These are phyloP conservation scores for Tolypocladium tundrense DNA, from an alignment of 2,329 filamentous ascomycete species.

Conservation along the genomic window DNA sequence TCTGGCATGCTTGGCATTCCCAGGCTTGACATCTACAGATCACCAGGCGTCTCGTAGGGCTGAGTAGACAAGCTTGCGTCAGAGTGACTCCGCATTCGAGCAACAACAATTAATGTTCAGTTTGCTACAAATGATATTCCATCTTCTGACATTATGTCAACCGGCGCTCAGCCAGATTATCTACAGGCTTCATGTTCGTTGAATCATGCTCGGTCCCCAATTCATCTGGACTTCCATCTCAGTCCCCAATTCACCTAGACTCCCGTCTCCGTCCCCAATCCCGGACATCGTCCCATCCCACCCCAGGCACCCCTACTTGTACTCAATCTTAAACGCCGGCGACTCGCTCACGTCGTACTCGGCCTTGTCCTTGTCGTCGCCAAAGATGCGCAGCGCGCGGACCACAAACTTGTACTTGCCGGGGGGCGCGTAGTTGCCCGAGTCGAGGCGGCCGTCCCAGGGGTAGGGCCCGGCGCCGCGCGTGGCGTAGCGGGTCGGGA, in stretches of 20 bases:
- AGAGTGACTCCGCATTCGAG: not conserved
- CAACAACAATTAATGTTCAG: not conserved
- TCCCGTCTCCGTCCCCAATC: not conserved
- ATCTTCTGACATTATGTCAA: not conserved
- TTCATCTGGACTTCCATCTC: not conserved
- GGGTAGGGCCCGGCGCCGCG: conserved; percentile 13
- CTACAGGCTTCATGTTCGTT: not conserved
- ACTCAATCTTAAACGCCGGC: conserved; percentile 32
- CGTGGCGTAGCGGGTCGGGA: conserved; percentile 25
- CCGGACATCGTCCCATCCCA: no score
- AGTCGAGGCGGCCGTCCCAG: conserved; percentile 37
- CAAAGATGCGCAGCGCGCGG: conserved; percentile 40
- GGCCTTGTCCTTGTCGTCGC: conserved; percentile 28
- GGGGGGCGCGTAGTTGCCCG: conserved; percentile 35
- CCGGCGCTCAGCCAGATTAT: not conserved
- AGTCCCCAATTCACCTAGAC: not conserved
- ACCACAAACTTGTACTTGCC: conserved; percentile 40
- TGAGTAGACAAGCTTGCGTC: no score
- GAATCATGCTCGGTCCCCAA: not conserved
- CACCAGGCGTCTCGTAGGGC: no score
- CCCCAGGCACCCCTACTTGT: conserved; percentile 12
- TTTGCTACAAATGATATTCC: not conserved
- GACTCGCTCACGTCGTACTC: conserved; percentile 38
- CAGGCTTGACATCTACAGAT: no score
- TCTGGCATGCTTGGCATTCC: no score